Base-by-base conservation (phyloP, 192 early-diverging fungal species). In the Chytriomyces hyalinus region DNA sequence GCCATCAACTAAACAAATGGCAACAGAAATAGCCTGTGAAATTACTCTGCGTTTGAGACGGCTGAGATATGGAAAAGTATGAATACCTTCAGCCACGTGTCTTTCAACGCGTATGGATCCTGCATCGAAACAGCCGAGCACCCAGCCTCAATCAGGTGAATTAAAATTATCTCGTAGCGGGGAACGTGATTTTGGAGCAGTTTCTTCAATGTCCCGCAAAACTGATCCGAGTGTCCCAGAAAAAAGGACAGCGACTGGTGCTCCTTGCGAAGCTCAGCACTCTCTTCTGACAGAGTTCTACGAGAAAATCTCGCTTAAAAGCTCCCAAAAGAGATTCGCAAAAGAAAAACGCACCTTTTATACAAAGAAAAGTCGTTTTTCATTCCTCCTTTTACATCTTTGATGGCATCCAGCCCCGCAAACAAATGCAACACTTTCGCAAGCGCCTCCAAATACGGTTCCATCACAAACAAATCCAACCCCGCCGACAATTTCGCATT, bases 311-410 rank as follows among this genome's bases (percentile, higher is more conserved):
- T 36, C 36, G 36, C 36, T 36, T 36, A 36, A 36, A 36, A 57
- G 1, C 2, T 73, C 1, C 26, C 11, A 1, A 70, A 3, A 70
- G 10, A 28, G 1, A 22, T 65, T 22, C 53, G 17, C 75, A 6
- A 1, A 64, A 13, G 20, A 80, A 50, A 80, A 71, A 59, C 83
- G n/a, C 46, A 83, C 77, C 85, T 53, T 67, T 81, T 83, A 65
- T 79, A 88, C 79, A 86, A 79, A n/a, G 87, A 88, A 49, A 88
- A 83, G 68, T 88, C 87, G 69, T 88, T 88, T 77, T 82, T 87
- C 84, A 88, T 84, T 36, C 80, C 77, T 22, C 84, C 84, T 75
- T 88, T 88, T 9, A 85, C 76, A 67, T 85, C 83, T 67, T 88
- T 88, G 80, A 88, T 85, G 3, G 81, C 77, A 64, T 88, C 87